Base-by-base conservation (phyloP, 106 monocot species). In the Dioscorea alata region DNA sequence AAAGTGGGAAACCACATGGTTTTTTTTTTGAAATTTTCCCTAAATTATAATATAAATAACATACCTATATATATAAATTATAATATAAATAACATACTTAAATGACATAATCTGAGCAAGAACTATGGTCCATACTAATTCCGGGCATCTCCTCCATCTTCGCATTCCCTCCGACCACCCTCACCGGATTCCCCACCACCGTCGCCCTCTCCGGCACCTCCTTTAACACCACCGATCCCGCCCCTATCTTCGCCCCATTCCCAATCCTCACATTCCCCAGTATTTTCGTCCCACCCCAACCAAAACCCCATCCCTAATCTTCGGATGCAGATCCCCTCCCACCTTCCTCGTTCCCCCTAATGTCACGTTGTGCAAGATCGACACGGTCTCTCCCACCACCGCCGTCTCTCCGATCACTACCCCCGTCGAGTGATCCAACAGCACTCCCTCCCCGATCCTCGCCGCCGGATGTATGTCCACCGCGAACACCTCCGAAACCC, bases 71-170 rank as follows among this genome's bases (percentile, higher is more conserved):
- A 42, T 8, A 42, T 42, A 42, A 3, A 34, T 34, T 4, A 4
- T 4, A 4, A 34, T 10, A 42, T 42, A 42, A 3, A 42, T 42
- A 42, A 3, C 10, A 6, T 42, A 42, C 10, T 61, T 48, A 81
- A 35, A 81, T 79, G 7, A 76, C 84, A 54, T 79, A 84, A 48
- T 84, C 88, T 3, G 84, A 89, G 82, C 82, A 87, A 67, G 84
- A 94, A 4, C 75, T 80, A 35, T 90, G 94, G 67, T 90, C 94
- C 90, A 90, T 87, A 57, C 80, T 87, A 15, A 82, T 62, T 25
- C 82, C 84, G 6, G 90, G 86, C 18, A 72, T 50, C 63, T 67
- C 66, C 4, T 79, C 74, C 32, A 81, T 78, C 51, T 69, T 85
- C 73, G 75, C 72, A 23, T 83, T 78, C 48, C 67, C 85, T 69